Evolutionary conservation across 2,329 filamentous ascomycete species (phyloP), one percentile per base, ranked within the genome.

Genomic region (Penicillium brevicompactum): DNA sequence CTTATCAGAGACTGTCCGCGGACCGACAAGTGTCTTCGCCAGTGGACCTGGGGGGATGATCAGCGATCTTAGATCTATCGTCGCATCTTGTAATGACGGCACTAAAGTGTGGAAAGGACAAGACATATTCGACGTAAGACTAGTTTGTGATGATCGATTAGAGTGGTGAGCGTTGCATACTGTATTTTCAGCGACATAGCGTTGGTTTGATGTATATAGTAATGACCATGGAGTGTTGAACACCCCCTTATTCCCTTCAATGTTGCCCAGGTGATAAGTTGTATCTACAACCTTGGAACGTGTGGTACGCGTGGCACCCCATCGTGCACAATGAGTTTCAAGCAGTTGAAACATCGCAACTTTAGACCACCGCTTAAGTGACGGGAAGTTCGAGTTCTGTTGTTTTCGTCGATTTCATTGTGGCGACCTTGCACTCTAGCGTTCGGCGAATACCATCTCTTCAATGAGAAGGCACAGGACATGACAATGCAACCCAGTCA

Each of bases 11-110:
- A 82, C 81, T 0, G 68, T 67, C 2, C 57, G 51, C 0, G 84
- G 84, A 0, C 71, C 80, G 11, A 85, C 83, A 0, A 75, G 77
- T 0, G 83, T 88, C 0, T 80, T 85, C 65, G 84, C 81, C 0
- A 87, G 84, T 61, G 85, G 86, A 0, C 86, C 86, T 1, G 77
- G 78, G 0, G 75, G 78, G 1, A 85, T 88, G 82, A 80, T 86
- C 5, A 77, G 75, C n/a, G 83, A 85, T 51, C 63, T 88, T 54
- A 74, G 85, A 24, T 69, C 58, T 4, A 79, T 79, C 1, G 83
- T 87, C 4, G 84, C 84, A 1, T 63, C 62, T 7, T 78, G 76
- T 40, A 87, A 87, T 67, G 77, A 77, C 7, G 81, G 78, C 0
- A 61, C 65, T 0, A 80, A 75, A 59, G 84, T 87, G 9, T 87